Base-by-base conservation (phyloP, 805 yeast genomes). In the Groenewaldozyma salmanticensis region DNA sequence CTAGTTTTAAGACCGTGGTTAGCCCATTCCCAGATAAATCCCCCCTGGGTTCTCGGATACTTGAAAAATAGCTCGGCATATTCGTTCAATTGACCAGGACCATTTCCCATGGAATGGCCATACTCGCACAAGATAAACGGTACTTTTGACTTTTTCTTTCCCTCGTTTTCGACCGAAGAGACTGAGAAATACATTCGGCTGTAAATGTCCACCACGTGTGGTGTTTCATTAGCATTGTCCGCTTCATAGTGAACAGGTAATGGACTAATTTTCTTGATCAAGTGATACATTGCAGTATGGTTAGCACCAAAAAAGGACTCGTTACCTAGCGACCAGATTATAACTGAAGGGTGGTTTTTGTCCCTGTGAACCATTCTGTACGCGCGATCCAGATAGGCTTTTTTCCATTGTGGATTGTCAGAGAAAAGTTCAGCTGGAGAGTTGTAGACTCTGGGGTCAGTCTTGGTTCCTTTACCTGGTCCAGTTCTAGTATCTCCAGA, bases 281-380 rank as follows among this genome's bases (percentile, higher is more conserved):
- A 51, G 3, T 52, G 46, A 32, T 52, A 53, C 64, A 63, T 62
- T 6, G 44, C 49, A 3, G 37, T 47, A 40, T 59, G 65, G 40
- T 63, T 63, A 19, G 36, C 38, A 9, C 67, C 67, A 42, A 50
- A 61, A 40, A 59, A 59, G 2, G 66, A 47, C 46, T 63, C 67
- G 42, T 63, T 63, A 6, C 67, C 67, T n/a, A 63, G 53, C 3
- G 67, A 63, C 66, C 66, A 63, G 37, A 62, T 58, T 19, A 62
- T 45, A 6, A 62, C 57, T 18, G 57, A 57, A 2, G 67, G 59
- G 31, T 61, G 65, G 39, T 60, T 61, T 19, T 53, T 46, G 42
- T 63, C 67, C 20, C 67, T 50, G 36, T 51, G 45, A 2, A 60
- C 60, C 33, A 62, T 44, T 35, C 55, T 59, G 18, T 43, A 41